Evolutionary conservation across 306 rosid species (phyloP).

Genomic region (Astragalus glycyphyllos): DNA sequence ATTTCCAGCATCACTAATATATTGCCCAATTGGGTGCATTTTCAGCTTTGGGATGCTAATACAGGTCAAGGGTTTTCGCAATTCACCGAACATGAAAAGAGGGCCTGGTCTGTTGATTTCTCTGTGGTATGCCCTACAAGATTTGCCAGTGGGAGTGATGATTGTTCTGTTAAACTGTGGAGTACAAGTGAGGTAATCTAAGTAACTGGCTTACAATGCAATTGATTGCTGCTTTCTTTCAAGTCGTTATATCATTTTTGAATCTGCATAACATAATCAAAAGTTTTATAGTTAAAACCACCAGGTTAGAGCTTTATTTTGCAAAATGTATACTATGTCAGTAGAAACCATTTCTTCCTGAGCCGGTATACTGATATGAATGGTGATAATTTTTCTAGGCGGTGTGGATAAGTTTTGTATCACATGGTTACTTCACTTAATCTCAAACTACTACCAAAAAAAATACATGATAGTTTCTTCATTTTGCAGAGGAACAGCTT

Average conservation of each 20-base stretch:
- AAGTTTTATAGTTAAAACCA: conserved; percentile 20
- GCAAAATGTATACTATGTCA: conserved; percentile 7
- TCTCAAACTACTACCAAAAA: conserved; percentile 11
- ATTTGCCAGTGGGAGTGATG: conserved; percentile 93
- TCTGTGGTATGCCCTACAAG: conserved; percentile 77
- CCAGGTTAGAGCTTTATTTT: conserved; percentile 1
- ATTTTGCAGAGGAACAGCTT: conserved; percentile 66
- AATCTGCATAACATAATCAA: neutral
- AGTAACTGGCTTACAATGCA: conserved; percentile 7
- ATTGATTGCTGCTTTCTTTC: conserved; percentile 16
- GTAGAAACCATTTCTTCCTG: conserved; percentile 13
- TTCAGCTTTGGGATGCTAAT: conserved; percentile 89
- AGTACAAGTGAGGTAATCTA: conserved; percentile 74
- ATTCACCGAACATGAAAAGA: conserved; percentile 69
- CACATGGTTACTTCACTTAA: conserved; percentile 11
- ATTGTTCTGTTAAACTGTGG: conserved; percentile 83
- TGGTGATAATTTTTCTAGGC: conserved; percentile 3
- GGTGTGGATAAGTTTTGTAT: conserved; percentile 25
- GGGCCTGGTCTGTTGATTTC: conserved; percentile 96
- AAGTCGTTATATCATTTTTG: conserved; percentile 16
- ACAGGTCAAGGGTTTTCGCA: conserved; percentile 77
- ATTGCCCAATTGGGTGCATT: conserved; percentile 37
- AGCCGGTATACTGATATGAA: conserved; percentile 12
- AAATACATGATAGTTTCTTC: neutral
- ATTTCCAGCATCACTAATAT: conserved; percentile 27